phyloP scores from a whole-genome alignment of 805 yeast genomes.

The Sporopachydermia quercuum region DNA sequence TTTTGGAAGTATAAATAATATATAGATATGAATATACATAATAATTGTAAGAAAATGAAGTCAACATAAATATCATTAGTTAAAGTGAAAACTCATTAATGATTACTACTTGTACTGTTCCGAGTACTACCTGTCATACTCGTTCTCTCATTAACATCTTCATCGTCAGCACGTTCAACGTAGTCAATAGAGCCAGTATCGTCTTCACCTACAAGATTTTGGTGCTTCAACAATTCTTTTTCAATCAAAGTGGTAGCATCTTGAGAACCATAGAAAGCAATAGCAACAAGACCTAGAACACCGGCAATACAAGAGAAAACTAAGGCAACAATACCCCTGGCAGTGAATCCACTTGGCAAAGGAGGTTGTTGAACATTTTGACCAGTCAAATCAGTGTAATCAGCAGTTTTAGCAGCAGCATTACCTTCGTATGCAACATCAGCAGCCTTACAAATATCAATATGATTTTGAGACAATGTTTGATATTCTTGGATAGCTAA shows the following conservation, averaged over 20 bases:
- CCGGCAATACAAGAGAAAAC: slow-evolving; percentile 85
- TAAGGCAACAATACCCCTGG: slow-evolving; percentile 87
- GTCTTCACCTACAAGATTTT: neutral
- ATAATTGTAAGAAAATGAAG: too few relatives aligned
- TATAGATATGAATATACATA: too few relatives aligned
- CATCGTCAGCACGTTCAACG: neutral
- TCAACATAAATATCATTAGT: neutral
- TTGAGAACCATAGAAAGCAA: slow-evolving; percentile 57
- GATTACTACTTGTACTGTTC: slow-evolving; percentile 5
- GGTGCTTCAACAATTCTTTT: neutral
- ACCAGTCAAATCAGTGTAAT: slow-evolving; percentile 54
- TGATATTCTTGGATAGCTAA: slow-evolving; percentile 36
- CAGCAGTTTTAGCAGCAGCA: slow-evolving; percentile 69
- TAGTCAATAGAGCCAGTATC: neutral
- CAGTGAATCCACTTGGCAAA: slow-evolving; percentile 85
- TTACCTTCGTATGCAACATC: slow-evolving; percentile 52
- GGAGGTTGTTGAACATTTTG: slow-evolving; percentile 50
- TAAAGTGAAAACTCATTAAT: slow-evolving; percentile 1
- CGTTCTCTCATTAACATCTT: slow-evolving; percentile 4
- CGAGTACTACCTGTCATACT: slow-evolving; percentile 4
- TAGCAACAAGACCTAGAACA: slow-evolving; percentile 61
- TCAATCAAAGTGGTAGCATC: slow-evolving; percentile 4
- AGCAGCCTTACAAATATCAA: slow-evolving; percentile 40
- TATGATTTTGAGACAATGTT: slow-evolving; percentile 42
- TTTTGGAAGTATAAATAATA: too few relatives aligned